Evolutionary conservation across 441 rosid genomes (phyloP).

Genomic region (Erodium chrysanthum): DNA sequence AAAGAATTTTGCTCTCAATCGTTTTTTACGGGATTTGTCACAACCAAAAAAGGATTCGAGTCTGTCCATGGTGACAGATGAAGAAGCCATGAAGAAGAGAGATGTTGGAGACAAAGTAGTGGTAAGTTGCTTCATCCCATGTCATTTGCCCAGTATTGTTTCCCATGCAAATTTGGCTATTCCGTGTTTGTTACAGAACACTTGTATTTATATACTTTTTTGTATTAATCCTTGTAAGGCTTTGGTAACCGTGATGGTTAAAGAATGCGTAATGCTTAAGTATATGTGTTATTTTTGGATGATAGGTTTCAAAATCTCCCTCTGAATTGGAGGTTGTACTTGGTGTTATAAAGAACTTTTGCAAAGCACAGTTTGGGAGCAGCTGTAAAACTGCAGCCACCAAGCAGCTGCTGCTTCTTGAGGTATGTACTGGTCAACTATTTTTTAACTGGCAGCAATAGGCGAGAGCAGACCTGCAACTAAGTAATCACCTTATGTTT

Average conservation of each 20-base stretch:
- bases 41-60: slow-evolving; percentile 33
- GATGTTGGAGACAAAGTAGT: slow-evolving; percentile 54
- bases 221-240: background rate
- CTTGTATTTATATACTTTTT: slow-evolving; percentile 9
- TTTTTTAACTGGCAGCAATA: slow-evolving; percentile 10
- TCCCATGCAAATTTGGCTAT: no score
- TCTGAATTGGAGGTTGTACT: slow-evolving; percentile 75
- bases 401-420: slow-evolving; percentile 64
- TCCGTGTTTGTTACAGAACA: background rate
- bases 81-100: slow-evolving; percentile 46
- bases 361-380: slow-evolving; percentile 53
- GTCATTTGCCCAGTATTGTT: no score
- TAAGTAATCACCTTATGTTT: background rate
- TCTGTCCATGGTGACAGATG: slow-evolving; percentile 29
- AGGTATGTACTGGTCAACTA: slow-evolving; percentile 38
- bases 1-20: slow-evolving; percentile 73
- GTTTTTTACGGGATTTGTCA: slow-evolving; percentile 63
- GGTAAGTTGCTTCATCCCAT: slow-evolving; percentile 28
- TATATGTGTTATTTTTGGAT: slow-evolving; percentile 16
- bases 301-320: slow-evolving; percentile 73
- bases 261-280: slow-evolving; percentile 1
- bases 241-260: slow-evolving; percentile 1
- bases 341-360: slow-evolving; percentile 67
- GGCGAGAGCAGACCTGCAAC: no score
- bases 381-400: slow-evolving; percentile 48